These are phyloP conservation scores for Gloeopeniophorella convolvens DNA, from an alignment of 768 basidiomycete genomes.

Conservation along the genomic window DNA sequence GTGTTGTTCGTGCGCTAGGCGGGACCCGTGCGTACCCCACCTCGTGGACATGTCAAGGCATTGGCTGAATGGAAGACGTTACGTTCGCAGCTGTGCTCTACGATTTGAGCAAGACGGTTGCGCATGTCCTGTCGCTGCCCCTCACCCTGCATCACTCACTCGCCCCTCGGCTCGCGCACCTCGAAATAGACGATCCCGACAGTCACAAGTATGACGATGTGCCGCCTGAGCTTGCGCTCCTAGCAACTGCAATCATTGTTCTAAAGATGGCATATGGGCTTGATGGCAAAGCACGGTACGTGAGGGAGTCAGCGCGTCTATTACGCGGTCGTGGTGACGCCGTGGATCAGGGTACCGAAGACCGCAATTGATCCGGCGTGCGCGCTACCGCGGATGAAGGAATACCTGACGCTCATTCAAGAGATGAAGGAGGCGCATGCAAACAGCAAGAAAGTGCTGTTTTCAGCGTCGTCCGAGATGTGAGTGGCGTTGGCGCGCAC, in stretches of 20 bases:
- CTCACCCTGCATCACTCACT: constrained; percentile 54
- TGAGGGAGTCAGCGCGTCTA: neutral
- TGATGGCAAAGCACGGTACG: constrained; percentile 58
- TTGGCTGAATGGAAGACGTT: constrained; percentile 16
- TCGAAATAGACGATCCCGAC: constrained; percentile 35
- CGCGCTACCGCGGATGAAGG: constrained; percentile 16
- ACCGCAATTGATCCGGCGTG: constrained; percentile 15
- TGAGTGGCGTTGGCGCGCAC: neutral
- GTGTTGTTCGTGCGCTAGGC: constrained; percentile 56
- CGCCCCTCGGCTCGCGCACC: constrained; percentile 34
- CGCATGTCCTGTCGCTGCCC: constrained; percentile 48
- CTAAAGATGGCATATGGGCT: constrained; percentile 85
- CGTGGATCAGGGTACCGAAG: constrained; percentile 29
- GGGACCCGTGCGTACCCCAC: constrained; percentile 57
- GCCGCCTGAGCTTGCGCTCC: constrained; percentile 60
- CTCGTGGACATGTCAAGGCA: constrained; percentile 18
- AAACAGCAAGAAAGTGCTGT: constrained; percentile 6
- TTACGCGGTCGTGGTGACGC: constrained; percentile 26
- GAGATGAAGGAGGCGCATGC: constrained; percentile 2
- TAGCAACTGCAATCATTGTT: constrained; percentile 56
- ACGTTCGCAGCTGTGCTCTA: constrained; percentile 53
- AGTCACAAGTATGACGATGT: constrained; percentile 54
- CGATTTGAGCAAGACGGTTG: constrained; percentile 52
- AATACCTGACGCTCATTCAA: constrained; percentile 14
- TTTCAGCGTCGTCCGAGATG: constrained; percentile 18